Evolutionary conservation across 225 moss, liverwort and hornwort genomes (phyloP).

Genomic region (Pleurozium schreberi): DNA sequence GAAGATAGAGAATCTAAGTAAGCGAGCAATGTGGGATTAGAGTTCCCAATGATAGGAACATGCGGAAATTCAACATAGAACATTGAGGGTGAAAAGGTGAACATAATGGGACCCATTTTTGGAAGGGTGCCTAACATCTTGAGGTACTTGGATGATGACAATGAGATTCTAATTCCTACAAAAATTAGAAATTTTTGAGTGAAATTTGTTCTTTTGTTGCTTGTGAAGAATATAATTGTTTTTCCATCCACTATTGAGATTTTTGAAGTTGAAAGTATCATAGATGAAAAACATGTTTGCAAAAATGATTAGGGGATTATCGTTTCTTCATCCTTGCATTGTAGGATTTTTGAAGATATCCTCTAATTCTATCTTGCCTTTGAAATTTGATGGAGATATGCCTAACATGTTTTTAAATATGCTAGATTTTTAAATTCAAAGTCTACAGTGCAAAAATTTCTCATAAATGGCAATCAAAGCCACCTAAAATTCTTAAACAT

Average conservation of each 20-base stretch:
- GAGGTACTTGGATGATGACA: too few relatives aligned
- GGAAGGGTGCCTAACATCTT: neutral
- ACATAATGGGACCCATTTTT: neutral
- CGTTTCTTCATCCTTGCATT: neutral
- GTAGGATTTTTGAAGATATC: neutral
- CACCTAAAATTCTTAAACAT: neutral
- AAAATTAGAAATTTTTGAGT: too few relatives aligned
- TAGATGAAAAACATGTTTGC: rapidly evolving
- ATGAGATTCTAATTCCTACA: neutral
- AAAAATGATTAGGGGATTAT: neutral
- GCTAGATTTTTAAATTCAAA: neutral
- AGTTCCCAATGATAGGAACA: neutral
- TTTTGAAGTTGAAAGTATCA: neutral
- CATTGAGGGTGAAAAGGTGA: neutral
- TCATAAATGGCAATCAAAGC: rapidly evolving
- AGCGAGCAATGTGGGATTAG: rapidly evolving
- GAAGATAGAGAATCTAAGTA: neutral
- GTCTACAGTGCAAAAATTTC: neutral
- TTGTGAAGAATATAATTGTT: neutral
- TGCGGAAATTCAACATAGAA: too few relatives aligned
- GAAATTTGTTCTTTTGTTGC: neutral
- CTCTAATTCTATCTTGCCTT: neutral
- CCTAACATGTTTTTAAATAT: neutral
- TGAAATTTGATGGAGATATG: neutral
- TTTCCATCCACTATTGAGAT: neutral